Conservation (phyloP, 805 yeast species). For the Naumovozyma dairenensis region DNA sequence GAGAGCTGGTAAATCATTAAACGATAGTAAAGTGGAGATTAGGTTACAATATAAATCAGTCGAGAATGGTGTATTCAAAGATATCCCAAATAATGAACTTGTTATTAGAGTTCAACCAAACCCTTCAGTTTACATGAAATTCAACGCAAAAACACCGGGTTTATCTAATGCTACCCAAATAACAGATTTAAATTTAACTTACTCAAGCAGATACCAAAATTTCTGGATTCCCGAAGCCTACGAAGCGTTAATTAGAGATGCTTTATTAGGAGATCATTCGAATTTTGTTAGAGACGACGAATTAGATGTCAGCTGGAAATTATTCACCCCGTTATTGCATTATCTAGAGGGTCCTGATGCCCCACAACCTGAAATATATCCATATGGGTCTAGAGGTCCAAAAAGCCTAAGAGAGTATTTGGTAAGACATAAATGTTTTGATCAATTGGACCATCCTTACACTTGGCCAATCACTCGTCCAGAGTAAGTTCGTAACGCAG, state of each 20-base stretch:
- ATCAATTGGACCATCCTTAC: conserved; percentile 49
- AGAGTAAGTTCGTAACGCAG: no score
- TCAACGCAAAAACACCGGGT: conserved; percentile 91
- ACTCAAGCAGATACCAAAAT: conserved; percentile 68
- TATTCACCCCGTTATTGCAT: conserved; percentile 88
- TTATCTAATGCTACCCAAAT: conserved; percentile 72
- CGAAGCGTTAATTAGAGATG: conserved; percentile 88
- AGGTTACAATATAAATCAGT: conserved; percentile 86
- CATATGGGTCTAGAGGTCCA: conserved; percentile 93
- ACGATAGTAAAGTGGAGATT: conserved; percentile 88
- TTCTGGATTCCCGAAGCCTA: conserved; percentile 97
- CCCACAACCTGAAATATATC: conserved; percentile 59
- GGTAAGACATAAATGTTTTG: conserved; percentile 60
- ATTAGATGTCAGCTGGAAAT: conserved; percentile 82
- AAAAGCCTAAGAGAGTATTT: conserved; percentile 49
- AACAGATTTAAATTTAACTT: conserved; percentile 85
- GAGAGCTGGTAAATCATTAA: conserved; percentile 94
- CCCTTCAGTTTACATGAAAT: conserved; percentile 86
- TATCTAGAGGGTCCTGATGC: conserved; percentile 62
- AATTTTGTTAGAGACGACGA: conserved; percentile 97
- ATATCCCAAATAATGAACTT: conserved; percentile 81
- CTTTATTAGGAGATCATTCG: conserved; percentile 85
- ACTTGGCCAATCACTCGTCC: conserved; percentile 83
- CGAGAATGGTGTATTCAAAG: conserved; percentile 69
- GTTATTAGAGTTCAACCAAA: conserved; percentile 90